These are phyloP conservation scores for Russula virescens DNA, from an alignment of 768 basidiomycete genomes.

Conservation along the genomic window DNA sequence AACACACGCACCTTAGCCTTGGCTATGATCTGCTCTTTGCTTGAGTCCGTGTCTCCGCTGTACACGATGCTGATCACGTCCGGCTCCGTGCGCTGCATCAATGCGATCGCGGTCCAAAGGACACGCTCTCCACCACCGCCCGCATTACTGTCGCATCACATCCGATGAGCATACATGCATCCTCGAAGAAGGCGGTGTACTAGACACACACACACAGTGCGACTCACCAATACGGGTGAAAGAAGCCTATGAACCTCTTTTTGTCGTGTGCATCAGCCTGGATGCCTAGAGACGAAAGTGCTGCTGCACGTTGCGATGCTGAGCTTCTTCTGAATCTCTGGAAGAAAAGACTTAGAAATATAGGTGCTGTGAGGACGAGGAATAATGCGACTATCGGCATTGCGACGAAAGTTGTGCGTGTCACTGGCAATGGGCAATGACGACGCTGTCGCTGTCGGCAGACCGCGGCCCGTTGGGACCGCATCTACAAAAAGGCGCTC, in stretches of 20 bases:
- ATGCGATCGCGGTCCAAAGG: slow-evolving; percentile 83
- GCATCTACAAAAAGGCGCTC: no score
- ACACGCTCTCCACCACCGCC: slow-evolving; percentile 97
- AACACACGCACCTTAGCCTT: slow-evolving; percentile 63
- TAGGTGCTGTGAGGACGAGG: neutral
- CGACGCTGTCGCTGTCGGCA: no score
- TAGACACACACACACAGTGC: neutral
- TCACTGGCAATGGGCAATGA: neutral
- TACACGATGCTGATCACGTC: slow-evolving; percentile 76
- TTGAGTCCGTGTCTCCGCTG: slow-evolving; percentile 77
- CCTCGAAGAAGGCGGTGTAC: no score
- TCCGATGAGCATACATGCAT: neutral
- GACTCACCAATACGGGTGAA: slow-evolving; percentile 92
- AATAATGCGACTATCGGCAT: slow-evolving; percentile 1
- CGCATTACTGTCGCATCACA: slow-evolving; percentile 60
- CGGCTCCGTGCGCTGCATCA: slow-evolving; percentile 62
- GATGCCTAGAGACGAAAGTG: slow-evolving; percentile 15
- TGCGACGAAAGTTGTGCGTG: neutral
- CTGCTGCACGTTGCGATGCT: neutral
- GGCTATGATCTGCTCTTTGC: slow-evolving; percentile 71
- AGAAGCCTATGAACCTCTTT: slow-evolving; percentile 64
- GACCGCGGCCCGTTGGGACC: no score
- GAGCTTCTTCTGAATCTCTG: neutral
- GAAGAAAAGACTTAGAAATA: neutral
- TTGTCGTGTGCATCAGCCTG: neutral